Evolutionary conservation across 1,284 basidiomycete genomes (phyloP), one percentile per base, ranked within the genome.

Genomic region (Macrocystidia cucumis): DNA sequence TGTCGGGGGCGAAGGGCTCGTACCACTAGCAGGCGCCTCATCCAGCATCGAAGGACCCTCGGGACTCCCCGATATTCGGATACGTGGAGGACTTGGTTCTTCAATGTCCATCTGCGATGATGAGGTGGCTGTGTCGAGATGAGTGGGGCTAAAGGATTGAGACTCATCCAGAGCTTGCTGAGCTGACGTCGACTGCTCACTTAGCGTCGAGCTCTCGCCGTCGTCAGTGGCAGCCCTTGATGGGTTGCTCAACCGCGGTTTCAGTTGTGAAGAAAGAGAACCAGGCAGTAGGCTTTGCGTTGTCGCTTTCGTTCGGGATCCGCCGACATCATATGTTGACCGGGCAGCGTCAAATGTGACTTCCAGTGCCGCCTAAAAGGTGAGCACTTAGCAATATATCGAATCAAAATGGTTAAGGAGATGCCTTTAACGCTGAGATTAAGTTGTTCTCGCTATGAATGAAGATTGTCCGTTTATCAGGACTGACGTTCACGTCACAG

Each of bases 401-500:
- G 29, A 11, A 16, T 4, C 9, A 12, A 18, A 18, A 30, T 18
- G 4, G 12, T 8, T 8, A 8, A 3, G 25, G 14, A 48, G 62
- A 23, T 40, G 90, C 90, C 63, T 85, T 90, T 23, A 98, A 65
- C 0, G 79, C 75, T 14, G 79, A 67, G 1, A 98, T 69, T 4
- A 99, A 60, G 40, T 85, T 85, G 3, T 69, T 69, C 55, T 99
- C 96, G 54, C 83, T 83, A 51, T 98, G 92, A 7, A 98, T 56
- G 37, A 97, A 82, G 23, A 99, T 86, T 0, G 91, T 96, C 4
- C 96, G 74, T 55, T 98, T 99, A 61, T 98, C 96, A 0, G 96
- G 95, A 46, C 83, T 91, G 42, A 98, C 88, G 49, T 98, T 99
- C 54, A 98, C 81, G 52, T 99, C 96, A 49, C 87, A 91, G 1